Evolutionary conservation across 106 monocot genomes (phyloP).

Genomic region (Platanthera guangdongensis): DNA sequence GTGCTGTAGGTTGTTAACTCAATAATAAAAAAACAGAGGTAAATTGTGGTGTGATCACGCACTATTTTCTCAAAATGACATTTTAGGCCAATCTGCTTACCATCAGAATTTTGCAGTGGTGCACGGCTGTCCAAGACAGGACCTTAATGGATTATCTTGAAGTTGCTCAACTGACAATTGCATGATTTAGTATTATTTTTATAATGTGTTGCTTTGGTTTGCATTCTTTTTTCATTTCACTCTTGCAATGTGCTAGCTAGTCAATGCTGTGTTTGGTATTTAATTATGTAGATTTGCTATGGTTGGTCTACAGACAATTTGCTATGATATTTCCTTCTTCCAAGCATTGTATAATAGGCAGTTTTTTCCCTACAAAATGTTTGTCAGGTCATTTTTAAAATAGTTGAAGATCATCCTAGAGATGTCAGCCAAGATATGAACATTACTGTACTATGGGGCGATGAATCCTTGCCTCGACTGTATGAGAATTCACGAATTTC

Average conservation of each 20-base stretch:
- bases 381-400: constrained; percentile 73
- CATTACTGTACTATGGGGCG: constrained; percentile 60
- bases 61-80: too few relatives aligned
- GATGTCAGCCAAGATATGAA: constrained; percentile 70
- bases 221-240: background rate
- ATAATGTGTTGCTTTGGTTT: background rate
- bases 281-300: too few relatives aligned
- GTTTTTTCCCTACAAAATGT: background rate
- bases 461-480: constrained; percentile 79
- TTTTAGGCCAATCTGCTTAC: too few relatives aligned
- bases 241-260: background rate
- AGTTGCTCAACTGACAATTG: background rate
- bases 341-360: background rate
- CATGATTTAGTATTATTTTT: background rate
- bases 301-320: too few relatives aligned
- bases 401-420: constrained; percentile 87
- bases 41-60: too few relatives aligned
- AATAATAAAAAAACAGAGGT: too few relatives aligned
- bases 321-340: background rate
- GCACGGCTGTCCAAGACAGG: too few relatives aligned
- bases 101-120: too few relatives aligned
- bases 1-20: too few relatives aligned
- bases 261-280: background rate
- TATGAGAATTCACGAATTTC: constrained; percentile 86
- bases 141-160: background rate